Percentiles rank a stretch among this genome's conserved stretches.
Evolutionary conservation across 495 filamentous ascomycete genomes (phyloP).

Genomic region (Xylaria intraflava): DNA sequence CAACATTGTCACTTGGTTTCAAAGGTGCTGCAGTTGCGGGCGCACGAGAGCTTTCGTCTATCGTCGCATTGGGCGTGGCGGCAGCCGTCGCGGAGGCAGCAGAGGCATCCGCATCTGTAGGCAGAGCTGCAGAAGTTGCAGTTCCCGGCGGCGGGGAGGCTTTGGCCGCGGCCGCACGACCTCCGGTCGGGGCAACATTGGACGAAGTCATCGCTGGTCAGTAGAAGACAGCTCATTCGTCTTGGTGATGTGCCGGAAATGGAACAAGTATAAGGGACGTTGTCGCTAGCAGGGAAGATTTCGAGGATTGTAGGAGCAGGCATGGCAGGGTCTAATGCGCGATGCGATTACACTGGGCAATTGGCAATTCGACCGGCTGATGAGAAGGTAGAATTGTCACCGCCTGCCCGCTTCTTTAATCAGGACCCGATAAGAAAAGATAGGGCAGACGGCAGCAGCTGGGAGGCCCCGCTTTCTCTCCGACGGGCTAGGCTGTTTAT

Average conservation of each 20-base stretch:
- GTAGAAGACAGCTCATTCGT: slow-evolving; percentile 31
- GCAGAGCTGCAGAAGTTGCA: not conserved
- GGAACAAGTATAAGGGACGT: not conserved
- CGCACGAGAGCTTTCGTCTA: slow-evolving; percentile 14
- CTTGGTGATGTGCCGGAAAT: slow-evolving; percentile 19
- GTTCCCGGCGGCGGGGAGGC: slow-evolving; percentile 2
- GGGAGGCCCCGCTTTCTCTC: not conserved
- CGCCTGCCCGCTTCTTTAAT: slow-evolving; percentile 19
- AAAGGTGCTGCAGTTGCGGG: slow-evolving; percentile 4
- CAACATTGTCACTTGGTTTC: not conserved
- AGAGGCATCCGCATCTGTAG: slow-evolving; percentile 2
- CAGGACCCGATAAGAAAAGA: slow-evolving; percentile 21
- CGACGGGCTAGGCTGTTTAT: not conserved
- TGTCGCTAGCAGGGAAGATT: slow-evolving; percentile 2
- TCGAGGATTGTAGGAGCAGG: slow-evolving; percentile 3
- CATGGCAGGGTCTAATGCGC: slow-evolving; percentile 11
- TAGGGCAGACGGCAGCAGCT: slow-evolving; percentile 17
- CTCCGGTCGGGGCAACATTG: slow-evolving; percentile 21
- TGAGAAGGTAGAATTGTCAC: slow-evolving; percentile 21
- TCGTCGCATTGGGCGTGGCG: not conserved
- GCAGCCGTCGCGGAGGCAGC: not conserved
- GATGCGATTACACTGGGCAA: slow-evolving; percentile 15
- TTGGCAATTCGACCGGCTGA: slow-evolving; percentile 15
- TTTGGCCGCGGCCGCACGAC: slow-evolving; percentile 9
- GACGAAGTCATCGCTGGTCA: slow-evolving; percentile 35